phyloP scores from a whole-genome alignment of 2,329 filamentous ascomycete species.

The Arthrinium puccinioides region DNA sequence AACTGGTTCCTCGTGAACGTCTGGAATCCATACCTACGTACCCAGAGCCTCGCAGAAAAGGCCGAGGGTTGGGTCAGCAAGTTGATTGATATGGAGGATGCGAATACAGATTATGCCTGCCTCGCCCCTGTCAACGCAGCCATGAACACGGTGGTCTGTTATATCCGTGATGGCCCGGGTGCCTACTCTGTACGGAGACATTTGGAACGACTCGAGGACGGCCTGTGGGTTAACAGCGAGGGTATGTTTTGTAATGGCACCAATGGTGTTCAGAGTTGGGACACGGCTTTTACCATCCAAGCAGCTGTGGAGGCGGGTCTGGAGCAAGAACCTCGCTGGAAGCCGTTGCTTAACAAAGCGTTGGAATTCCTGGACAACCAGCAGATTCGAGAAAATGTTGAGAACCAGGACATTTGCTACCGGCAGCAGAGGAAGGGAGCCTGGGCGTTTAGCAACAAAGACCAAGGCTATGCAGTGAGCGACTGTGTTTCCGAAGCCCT shows the following conservation, averaged over 20 bases:
- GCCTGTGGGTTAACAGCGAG: constrained; percentile 84
- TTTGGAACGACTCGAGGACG: constrained; percentile 75
- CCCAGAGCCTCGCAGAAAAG: constrained; percentile 54
- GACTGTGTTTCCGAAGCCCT: constrained; percentile 91
- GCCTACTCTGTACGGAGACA: constrained; percentile 67
- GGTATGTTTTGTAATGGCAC: constrained; percentile 95
- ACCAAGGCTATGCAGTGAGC: constrained; percentile 90
- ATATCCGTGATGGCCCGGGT: constrained; percentile 74
- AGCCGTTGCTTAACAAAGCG: constrained; percentile 74
- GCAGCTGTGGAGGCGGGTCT: constrained; percentile 73
- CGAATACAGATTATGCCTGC: constrained; percentile 81
- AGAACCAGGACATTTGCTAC: constrained; percentile 73
- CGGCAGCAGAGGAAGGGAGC: constrained; percentile 86
- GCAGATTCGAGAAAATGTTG: constrained; percentile 79
- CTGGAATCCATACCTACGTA: constrained; percentile 72
- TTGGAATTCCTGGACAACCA: constrained; percentile 83
- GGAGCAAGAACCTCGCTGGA: constrained; percentile 69
- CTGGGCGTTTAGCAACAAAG: constrained; percentile 90
- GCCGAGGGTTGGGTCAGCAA: constrained; percentile 79
- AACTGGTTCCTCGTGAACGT: constrained; percentile 76
- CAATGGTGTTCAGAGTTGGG: constrained; percentile 97
- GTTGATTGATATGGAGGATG: constrained; percentile 83
- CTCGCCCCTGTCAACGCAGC: constrained; percentile 85
- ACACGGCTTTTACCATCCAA: constrained; percentile 86
- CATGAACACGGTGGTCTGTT: constrained; percentile 85